Conservation (phyloP, 1,139 yeast genomes). For the Sugiyamaella novakii region DNA sequence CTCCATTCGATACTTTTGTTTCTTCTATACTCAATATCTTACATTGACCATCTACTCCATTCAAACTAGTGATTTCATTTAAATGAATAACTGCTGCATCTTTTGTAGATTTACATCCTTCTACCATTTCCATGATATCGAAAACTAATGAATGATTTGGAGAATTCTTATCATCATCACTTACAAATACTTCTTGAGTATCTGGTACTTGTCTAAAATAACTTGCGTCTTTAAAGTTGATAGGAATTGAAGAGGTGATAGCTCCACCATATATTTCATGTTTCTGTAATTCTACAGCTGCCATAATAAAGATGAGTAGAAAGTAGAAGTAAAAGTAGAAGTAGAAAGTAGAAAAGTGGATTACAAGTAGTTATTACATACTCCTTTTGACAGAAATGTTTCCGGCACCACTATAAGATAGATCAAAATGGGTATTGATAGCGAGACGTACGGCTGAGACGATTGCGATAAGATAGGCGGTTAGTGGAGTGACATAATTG, state of each 20-base stretch:
- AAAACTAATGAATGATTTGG: conserved; percentile 63
- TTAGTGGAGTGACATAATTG: too few relatives aligned
- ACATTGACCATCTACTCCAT: conserved; percentile 36
- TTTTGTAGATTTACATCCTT: conserved; percentile 41
- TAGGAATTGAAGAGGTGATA: conserved; percentile 57
- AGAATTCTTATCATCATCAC: conserved; percentile 42
- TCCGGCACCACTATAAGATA: too few relatives aligned
- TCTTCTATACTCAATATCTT: conserved; percentile 8
- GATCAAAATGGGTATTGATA: conserved; percentile 16
- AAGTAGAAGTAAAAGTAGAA: background rate
- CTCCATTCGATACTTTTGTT: conserved; percentile 7
- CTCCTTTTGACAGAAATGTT: too few relatives aligned
- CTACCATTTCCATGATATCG: conserved; percentile 68
- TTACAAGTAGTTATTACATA: too few relatives aligned
- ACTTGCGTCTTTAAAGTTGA: conserved; percentile 68
- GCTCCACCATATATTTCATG: conserved; percentile 75
- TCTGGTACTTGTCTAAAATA: conserved; percentile 79
- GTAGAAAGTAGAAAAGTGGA: too few relatives aligned
- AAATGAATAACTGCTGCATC: conserved; percentile 48
- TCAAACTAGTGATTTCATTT: conserved; percentile 47
- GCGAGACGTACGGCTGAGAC: conserved; percentile 14
- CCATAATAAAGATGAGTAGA: too few relatives aligned
- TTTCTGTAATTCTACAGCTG: conserved; percentile 9
- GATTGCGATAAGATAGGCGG: conserved; percentile 12
- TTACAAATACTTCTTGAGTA: conserved; percentile 79